Evolutionary conservation across 306 rosid species (phyloP).

Genomic region (Pachyrhizus erosus): DNA sequence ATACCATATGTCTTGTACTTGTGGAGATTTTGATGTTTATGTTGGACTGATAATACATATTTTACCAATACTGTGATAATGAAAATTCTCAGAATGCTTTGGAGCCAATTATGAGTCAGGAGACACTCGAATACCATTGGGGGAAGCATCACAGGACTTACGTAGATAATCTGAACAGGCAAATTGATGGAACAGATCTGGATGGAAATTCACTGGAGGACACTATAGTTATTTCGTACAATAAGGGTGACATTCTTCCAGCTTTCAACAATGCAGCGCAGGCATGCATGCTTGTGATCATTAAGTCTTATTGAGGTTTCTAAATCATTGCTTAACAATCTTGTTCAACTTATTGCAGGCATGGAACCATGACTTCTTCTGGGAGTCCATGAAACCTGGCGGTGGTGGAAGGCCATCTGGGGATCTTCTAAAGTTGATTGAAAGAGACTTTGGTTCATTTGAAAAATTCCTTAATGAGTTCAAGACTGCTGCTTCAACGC

Average conservation of each 20-base stretch:
- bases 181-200: conserved; percentile 83
- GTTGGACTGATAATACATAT: conserved; percentile 25
- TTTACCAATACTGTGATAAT: conserved; percentile 2
- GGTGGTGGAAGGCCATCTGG: conserved; percentile 88
- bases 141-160: conserved; percentile 94
- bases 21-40: background rate
- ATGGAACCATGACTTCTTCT: conserved; percentile 97
- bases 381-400: conserved; percentile 94
- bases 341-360: conserved; percentile 49
- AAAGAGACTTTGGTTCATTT: conserved; percentile 87
- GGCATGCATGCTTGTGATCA: conserved; percentile 48
- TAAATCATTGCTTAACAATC: conserved; percentile 1
- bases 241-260: conserved; percentile 83
- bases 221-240: conserved; percentile 57
- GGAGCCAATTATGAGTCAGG: conserved; percentile 89
- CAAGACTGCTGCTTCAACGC: conserved; percentile 79
- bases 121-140: conserved; percentile 88
- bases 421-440: conserved; percentile 79
- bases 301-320: background rate
- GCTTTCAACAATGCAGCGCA: conserved; percentile 91
- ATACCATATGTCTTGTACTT: conserved; percentile 10
- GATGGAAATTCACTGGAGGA: conserved; percentile 68
- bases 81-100: conserved; percentile 67
- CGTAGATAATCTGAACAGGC: conserved; percentile 82
- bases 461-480: conserved; percentile 66